Evolutionary conservation across 2,329 filamentous ascomycete species (phyloP).

Genomic region (Tricladium varicosporioides): DNA sequence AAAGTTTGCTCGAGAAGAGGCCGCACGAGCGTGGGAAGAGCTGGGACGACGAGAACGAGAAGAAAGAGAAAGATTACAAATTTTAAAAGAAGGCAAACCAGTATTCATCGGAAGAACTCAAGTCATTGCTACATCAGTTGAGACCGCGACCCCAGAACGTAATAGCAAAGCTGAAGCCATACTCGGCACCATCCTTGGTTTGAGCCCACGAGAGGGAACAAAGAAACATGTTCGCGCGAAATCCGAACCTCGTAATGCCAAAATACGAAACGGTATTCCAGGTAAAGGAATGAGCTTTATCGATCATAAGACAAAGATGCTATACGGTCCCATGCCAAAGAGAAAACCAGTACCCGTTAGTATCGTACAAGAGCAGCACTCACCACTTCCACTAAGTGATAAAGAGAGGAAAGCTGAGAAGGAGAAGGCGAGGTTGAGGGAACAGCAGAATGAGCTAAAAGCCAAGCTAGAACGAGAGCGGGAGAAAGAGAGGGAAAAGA

Average conservation of each 20-base stretch:
- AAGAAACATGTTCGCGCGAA: constrained; percentile 4
- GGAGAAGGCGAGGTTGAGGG: not conserved
- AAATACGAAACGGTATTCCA: not conserved
- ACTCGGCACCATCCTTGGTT: constrained; percentile 4
- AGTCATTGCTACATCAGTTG: not conserved
- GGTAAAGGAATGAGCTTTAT: not conserved
- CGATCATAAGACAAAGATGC: not conserved
- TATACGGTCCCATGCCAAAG: not conserved
- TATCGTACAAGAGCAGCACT: not conserved
- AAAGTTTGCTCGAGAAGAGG: constrained; percentile 6
- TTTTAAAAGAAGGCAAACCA: not conserved
- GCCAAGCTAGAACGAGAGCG: not conserved
- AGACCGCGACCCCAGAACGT: not conserved
- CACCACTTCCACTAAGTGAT: constrained; percentile 3
- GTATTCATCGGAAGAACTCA: constrained; percentile 1
- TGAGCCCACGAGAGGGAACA: constrained; percentile 8
- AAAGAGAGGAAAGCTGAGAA: not conserved
- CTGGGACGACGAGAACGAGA: constrained; percentile 1
- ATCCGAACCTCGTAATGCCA: constrained; percentile 3
- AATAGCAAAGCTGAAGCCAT: constrained; percentile 3
- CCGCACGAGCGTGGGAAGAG: constrained; percentile 9
- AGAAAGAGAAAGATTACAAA: constrained; percentile 5
- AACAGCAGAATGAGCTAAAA: not conserved
- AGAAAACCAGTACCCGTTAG: not conserved
- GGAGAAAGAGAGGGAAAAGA: not conserved